Evolutionary conservation across 176 grass and related monocot species (phyloP), one percentile per base, ranked within the genome.

Genomic region (Miscanthus lutarioriparius): DNA sequence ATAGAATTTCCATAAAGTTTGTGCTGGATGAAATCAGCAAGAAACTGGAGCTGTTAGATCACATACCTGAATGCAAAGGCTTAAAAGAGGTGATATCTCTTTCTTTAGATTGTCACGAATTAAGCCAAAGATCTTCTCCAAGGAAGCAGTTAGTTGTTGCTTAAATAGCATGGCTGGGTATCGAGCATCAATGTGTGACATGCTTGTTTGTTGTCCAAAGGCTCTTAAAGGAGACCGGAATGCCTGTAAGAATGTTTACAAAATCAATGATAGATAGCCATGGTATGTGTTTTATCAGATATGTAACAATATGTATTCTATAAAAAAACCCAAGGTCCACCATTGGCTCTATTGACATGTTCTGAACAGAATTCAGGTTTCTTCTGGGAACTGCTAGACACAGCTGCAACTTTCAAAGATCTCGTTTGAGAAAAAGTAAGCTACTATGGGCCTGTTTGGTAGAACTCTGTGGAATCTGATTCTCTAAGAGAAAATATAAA

Each of bases 141-240:
- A 84, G 13, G 86, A 96, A 83, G 91, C 94, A 85, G 88, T 93
- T 59, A 96, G 70, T 82, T 96, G 94, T 89, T 96, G 94, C 78
- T 96, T 96, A 87, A 96, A 96, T 75, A 96, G 75, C 88, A 96
- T 89, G 70, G 94, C 94, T 74, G 94, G 94, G 83, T 96, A 96
- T 81, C 78, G 85, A 76, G 88, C 94, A 89, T 93, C 94, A 64
- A 97, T 74, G 61, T 80, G 87, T 45, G 86, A 71, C 39, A 82
- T 68, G 58, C 53, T 84, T 62, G 77, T 66, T 33, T 81, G 84
- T 78, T 85, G 86, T 80, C 91, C 91, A 89, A 82, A 79, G 30
- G 79, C 56, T 72, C 90, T 91, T 68, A 82, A 82, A 88, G 87
- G 85, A 75, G 87, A 87, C 53, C 79, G 74, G 27, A 88, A 30